Base-by-base conservation (phyloP, 1,139 yeast species). In the Yamadazyma kanchanaburiensis region DNA sequence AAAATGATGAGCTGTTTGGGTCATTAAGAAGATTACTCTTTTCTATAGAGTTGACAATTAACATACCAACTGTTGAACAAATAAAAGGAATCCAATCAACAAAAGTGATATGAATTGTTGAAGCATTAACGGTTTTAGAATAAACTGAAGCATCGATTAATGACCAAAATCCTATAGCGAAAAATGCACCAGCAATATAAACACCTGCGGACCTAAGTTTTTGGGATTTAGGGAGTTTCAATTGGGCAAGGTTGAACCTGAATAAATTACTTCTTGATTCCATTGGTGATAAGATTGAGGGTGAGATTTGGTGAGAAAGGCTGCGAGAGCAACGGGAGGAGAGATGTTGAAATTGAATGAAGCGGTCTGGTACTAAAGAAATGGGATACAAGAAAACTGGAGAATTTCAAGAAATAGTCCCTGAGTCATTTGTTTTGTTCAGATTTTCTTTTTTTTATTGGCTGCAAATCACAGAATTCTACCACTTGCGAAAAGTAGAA, bases 41-140 rank as follows among this genome's bases (percentile, higher is more conserved):
- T 49, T 91, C 98, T 30, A 91, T 87, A 5, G 94, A 80, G 50
- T 87, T 91, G 39, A 91, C 94, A 40, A 89, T 83, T 30, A 89
- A 61, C 89, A 89, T 89, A 6, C 98, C 98, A 27, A 87, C 58
- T 1, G 94, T 77, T 4, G 95, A 82, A 44, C 96, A 83, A 16
- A 91, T 73, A 42, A 84, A 80, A 5, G 98, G 98, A 31, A 91
- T 77, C 98, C 98, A 91, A 59, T 91, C 98, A 22, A 83, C 78
- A 52, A 91, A 84, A 4, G 94, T 80, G 20, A 91, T 86, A 53
- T 91, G 97, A 5, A 87, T 86, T 25, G 69, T 68, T 2, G 95
- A 81, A 1, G 91, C 95, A 60, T 91, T 89, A 33, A 80, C 82
- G 15, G 88, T 82, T 42, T 80, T 81, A 25, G 95, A 83, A 57